Evolutionary conservation across 345 rosid species (phyloP).

Genomic region (Angophora floribunda): DNA sequence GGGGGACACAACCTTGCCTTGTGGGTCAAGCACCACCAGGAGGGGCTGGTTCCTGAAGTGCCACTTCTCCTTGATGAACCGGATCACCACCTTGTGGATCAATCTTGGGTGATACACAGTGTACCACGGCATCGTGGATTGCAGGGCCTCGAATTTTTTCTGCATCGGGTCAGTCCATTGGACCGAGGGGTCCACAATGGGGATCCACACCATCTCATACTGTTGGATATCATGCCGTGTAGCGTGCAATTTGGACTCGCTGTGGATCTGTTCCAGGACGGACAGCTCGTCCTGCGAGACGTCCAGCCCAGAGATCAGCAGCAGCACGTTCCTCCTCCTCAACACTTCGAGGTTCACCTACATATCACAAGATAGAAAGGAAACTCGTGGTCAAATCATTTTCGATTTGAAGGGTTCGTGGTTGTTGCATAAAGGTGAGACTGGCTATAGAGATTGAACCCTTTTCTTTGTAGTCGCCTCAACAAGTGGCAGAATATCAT

Average conservation of each 20-base stretch:
- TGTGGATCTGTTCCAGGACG: constrained; percentile 76
- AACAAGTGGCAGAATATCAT: constrained; percentile 45
- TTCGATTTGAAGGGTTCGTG: neutral
- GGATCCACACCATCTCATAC: constrained; percentile 85
- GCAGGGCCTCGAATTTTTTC: constrained; percentile 41
- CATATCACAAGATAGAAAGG: neutral
- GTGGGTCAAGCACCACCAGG: constrained; percentile 83
- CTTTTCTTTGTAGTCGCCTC: constrained; percentile 66
- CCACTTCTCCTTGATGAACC: constrained; percentile 66
- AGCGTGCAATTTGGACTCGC: constrained; percentile 48
- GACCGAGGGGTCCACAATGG: constrained; percentile 39
- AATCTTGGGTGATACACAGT: constrained; percentile 51
- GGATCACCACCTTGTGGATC: constrained; percentile 53
- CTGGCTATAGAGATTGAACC: constrained; percentile 15
- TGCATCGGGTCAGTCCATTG: constrained; percentile 23
- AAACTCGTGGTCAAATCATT: neutral
- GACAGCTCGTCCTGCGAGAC: constrained; percentile 62
- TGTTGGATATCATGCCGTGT: constrained; percentile 36
- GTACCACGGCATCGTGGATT: constrained; percentile 73
- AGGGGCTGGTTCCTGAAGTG: constrained; percentile 86
- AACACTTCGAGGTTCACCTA: constrained; percentile 68
- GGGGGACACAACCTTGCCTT: constrained; percentile 67
- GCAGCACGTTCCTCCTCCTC: constrained; percentile 68
- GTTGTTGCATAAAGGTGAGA: neutral
- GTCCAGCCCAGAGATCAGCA: constrained; percentile 66